phyloP scores from a whole-genome alignment of 208 protist genomes.

The Leptomonas pyrrhocoris region DNA sequence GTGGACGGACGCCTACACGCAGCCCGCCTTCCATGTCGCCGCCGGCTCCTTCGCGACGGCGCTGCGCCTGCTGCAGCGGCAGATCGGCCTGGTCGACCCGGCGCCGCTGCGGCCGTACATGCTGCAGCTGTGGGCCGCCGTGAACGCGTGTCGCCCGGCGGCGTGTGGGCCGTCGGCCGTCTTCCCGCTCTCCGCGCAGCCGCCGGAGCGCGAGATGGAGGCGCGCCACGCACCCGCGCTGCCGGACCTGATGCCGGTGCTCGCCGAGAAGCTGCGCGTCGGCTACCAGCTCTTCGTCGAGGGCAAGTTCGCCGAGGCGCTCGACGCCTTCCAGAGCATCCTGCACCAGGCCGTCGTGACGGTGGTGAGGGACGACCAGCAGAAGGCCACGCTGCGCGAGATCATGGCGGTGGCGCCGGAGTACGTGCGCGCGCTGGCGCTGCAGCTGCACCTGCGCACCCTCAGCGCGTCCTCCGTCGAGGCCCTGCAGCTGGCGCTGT shows the following conservation, averaged over 20 bases:
- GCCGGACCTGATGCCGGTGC: conserved; percentile 63
- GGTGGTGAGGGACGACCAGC: conserved; percentile 67
- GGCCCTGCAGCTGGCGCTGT: conserved; percentile 94
- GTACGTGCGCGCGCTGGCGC: conserved; percentile 70
- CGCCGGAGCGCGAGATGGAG: conserved; percentile 43
- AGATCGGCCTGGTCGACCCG: conserved; percentile 93
- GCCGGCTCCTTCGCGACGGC: conserved; percentile 94
- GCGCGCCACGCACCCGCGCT: conserved; percentile 48
- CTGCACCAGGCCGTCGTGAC: conserved; percentile 83
- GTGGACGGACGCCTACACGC: conserved; percentile 87
- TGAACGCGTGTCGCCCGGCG: conserved; percentile 61
- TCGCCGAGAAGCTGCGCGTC: conserved; percentile 65
- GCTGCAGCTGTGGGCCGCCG: conserved; percentile 79
- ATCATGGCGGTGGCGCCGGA: conserved; percentile 63
- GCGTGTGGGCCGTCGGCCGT: conserved; percentile 44
- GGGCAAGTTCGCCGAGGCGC: conserved; percentile 92
- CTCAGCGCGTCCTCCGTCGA: conserved; percentile 50
- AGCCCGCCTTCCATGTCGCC: conserved; percentile 94
- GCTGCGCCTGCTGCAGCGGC: conserved; percentile 87
- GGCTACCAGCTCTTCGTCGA: conserved; percentile 89
- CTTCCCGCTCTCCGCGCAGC: conserved; percentile 44
- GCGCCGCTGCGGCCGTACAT: conserved; percentile 90
- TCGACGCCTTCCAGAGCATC: conserved; percentile 80
- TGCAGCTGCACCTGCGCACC: conserved; percentile 83
- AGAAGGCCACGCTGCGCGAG: conserved; percentile 55